Conservation (phyloP, 352 stramenopile species). For the Globisporangium paroecandrum region DNA sequence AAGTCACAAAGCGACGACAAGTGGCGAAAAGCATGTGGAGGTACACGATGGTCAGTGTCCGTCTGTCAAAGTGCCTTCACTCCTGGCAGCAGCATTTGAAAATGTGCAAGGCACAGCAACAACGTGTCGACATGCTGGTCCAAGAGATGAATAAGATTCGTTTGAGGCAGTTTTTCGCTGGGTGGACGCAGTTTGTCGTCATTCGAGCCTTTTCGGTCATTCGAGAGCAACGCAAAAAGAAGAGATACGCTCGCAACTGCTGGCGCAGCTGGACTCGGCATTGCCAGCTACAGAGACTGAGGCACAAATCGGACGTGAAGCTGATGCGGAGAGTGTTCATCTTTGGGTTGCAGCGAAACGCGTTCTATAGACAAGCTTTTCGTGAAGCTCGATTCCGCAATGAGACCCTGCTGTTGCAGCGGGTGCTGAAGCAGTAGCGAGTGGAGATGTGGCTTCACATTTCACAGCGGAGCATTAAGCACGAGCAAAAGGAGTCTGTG, state of each 20-base stretch:
- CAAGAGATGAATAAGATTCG: background rate
- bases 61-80: background rate
- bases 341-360: constrained; percentile 4
- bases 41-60: constrained; percentile 17
- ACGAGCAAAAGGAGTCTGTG: background rate
- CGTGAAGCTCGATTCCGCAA: background rate
- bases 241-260: background rate
- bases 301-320: background rate
- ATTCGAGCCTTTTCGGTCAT: constrained; percentile 5
- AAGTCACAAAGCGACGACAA: constrained; percentile 22
- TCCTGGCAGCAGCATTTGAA: constrained; percentile 8
- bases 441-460: constrained; percentile 13
- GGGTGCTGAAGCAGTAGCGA: constrained; percentile 4
- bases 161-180: background rate
- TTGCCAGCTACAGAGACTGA: background rate
- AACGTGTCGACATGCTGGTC: background rate
- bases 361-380: background rate
- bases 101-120: background rate
- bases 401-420: background rate
- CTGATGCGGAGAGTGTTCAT: constrained; percentile 7
- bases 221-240: background rate
- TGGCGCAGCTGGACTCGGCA: constrained; percentile 4
- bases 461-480: background rate
- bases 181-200: constrained; percentile 12
- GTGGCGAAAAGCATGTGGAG: constrained; percentile 23